Conservation (phyloP, 1,284 basidiomycete genomes). For the Marasmius sp. region DNA sequence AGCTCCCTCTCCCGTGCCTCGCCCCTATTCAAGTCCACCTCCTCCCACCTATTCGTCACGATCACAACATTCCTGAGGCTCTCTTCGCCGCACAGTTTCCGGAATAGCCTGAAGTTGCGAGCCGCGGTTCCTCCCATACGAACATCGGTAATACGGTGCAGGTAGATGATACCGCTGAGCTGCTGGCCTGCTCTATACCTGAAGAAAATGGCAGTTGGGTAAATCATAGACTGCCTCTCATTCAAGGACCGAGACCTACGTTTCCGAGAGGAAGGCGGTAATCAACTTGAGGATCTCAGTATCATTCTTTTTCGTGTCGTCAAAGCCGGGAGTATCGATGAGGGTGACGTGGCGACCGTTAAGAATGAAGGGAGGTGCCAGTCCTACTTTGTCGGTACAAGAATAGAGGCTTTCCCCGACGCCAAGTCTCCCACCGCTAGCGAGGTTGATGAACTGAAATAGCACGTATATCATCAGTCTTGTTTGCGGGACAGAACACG, state of each 20-base stretch:
- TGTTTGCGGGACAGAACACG: too few species aligned
- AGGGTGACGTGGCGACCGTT: conserved; percentile 23
- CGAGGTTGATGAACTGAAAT: conserved; percentile 37
- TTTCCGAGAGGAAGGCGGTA: conserved; percentile 16
- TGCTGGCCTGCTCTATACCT: background rate
- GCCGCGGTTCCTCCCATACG: conserved; percentile 50
- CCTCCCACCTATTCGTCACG: conserved; percentile 53
- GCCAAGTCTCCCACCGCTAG: conserved; percentile 27
- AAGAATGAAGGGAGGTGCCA: conserved; percentile 24
- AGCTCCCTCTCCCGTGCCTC: conserved; percentile 41
- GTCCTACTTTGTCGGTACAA: conserved; percentile 27
- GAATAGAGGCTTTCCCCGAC: conserved; percentile 29
- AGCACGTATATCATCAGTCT: too few species aligned
- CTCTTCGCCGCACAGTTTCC: conserved; percentile 49
- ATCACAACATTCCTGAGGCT: conserved; percentile 48
- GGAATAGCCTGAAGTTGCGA: conserved; percentile 51
- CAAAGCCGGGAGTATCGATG: conserved; percentile 35
- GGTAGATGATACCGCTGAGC: conserved; percentile 34
- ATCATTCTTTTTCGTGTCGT: conserved; percentile 30
- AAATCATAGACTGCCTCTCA: too few species aligned
- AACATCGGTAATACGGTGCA: conserved; percentile 54
- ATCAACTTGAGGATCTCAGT: conserved; percentile 26
- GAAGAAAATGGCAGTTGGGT: too few species aligned
- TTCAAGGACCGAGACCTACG: too few species aligned
- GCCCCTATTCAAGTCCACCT: too few species aligned